phyloP scores from a whole-genome alignment of 805 yeast genomes.

The Ogataea pignaliae region DNA sequence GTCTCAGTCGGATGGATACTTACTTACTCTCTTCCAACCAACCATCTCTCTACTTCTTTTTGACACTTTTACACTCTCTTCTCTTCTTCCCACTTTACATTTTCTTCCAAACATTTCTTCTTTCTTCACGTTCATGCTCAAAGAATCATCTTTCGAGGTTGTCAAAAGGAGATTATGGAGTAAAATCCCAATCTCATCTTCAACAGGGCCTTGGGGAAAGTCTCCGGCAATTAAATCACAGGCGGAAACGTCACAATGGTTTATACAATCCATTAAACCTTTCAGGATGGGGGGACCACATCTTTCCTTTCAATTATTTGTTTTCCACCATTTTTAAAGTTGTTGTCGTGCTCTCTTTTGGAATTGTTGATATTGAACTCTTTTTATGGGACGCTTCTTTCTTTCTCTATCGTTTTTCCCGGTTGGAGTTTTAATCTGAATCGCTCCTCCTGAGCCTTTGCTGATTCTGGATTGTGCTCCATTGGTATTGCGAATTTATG shows the following conservation, averaged over 20 bases:
- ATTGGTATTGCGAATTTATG: background rate
- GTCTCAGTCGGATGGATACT: no score
- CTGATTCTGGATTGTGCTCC: background rate
- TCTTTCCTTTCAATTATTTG: no score
- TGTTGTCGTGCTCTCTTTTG: no score
- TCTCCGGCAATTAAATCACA: constrained; percentile 62
- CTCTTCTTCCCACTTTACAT: background rate
- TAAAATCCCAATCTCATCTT: constrained; percentile 1
- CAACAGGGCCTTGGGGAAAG: constrained; percentile 72
- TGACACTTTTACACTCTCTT: background rate
- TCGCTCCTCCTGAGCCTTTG: background rate
- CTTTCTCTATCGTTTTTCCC: no score
- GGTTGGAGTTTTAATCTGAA: background rate
- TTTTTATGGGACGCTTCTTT: no score
- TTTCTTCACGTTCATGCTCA: constrained; percentile 50
- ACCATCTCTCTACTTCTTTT: background rate
- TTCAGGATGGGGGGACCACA: background rate
- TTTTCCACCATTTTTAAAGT: no score
- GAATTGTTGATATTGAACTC: no score
- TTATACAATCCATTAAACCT: constrained; percentile 13
- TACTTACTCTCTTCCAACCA: background rate
- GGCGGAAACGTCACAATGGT: constrained; percentile 51
- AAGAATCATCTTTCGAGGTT: constrained; percentile 79
- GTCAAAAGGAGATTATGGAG: constrained; percentile 42
- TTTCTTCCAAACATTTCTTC: constrained; percentile 15